Percentiles rank a stretch among this genome's conserved stretches.
Conservation (phyloP, 2,329 filamentous ascomycete species). For the Diplodia scrobiculata region DNA sequence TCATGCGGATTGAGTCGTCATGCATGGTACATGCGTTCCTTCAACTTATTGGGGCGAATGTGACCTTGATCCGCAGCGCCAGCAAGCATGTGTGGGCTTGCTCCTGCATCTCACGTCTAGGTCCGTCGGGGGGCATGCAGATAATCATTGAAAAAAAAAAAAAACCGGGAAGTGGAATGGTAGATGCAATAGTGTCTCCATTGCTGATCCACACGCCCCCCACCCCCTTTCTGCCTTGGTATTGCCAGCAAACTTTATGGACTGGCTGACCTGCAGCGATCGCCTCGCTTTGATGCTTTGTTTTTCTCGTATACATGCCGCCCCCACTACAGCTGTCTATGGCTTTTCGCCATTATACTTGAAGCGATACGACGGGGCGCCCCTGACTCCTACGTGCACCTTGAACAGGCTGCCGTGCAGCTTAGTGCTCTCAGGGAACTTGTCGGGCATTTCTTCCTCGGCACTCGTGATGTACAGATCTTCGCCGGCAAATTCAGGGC, state of each 20-base stretch:
- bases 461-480: conserved; percentile 79
- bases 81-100: neutral
- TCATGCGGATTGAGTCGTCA: conserved; percentile 22
- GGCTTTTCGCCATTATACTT: conserved; percentile 34
- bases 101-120: neutral
- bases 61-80: conserved; percentile 4
- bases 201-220: conserved; percentile 20
- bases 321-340: conserved; percentile 16
- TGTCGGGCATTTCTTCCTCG: conserved; percentile 66
- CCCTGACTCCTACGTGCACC: conserved; percentile 71
- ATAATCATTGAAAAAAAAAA: neutral
- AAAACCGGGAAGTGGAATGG: neutral
- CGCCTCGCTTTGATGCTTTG: conserved; percentile 16
- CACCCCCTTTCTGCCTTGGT: conserved; percentile 13
- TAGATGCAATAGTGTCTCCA: neutral
- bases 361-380: conserved; percentile 47
- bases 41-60: conserved; percentile 3
- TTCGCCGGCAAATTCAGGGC: conserved; percentile 74
- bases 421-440: conserved; percentile 62
- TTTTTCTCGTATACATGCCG: conserved; percentile 15
- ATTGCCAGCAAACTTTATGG: neutral
- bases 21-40: conserved; percentile 21
- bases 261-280: neutral
- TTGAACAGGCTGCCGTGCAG: conserved; percentile 73
- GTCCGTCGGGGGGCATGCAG: neutral